phyloP scores from a whole-genome alignment of 805 yeast species.

The Wickerhamomyces rabaulensis region DNA sequence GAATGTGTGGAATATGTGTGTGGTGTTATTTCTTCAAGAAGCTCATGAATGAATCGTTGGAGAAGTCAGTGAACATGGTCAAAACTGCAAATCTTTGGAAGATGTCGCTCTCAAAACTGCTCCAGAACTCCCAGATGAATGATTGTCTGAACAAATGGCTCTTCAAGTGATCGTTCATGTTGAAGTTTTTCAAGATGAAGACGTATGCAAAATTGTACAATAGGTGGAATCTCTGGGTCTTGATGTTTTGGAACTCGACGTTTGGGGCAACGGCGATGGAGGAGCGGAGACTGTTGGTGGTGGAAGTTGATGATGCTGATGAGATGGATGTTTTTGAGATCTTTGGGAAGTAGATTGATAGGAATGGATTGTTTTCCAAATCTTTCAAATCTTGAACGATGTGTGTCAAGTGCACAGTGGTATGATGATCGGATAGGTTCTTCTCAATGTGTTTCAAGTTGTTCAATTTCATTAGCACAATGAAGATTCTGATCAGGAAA shows the following conservation, averaged over 20 bases:
- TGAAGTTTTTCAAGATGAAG: slow-evolving; percentile 11
- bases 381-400: slow-evolving; percentile 12
- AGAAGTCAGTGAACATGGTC: slow-evolving; percentile 7
- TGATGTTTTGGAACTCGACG: slow-evolving; percentile 9
- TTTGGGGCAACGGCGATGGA: neutral
- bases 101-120: slow-evolving; percentile 6
- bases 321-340: slow-evolving; percentile 3
- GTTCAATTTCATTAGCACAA: slow-evolving; percentile 15
- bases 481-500: slow-evolving; percentile 11
- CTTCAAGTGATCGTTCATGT: neutral
- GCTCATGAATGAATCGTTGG: slow-evolving; percentile 16
- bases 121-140: slow-evolving; percentile 12
- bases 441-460: slow-evolving; percentile 9
- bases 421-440: neutral
- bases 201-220: slow-evolving; percentile 14
- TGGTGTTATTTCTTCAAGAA: slow-evolving; percentile 6
- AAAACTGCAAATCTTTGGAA: slow-evolving; percentile 8
- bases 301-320: slow-evolving; percentile 1
- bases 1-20: neutral
- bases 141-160: slow-evolving; percentile 1
- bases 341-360: slow-evolving; percentile 12
- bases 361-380: slow-evolving; percentile 17
- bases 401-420: neutral
- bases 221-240: slow-evolving; percentile 13
- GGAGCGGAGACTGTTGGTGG: neutral